A percentile compares a stretch with the other conserved stretches of the same genome.
These are phyloP conservation scores for Collybia sp. DNA, from an alignment of 768 basidiomycete species.

Conservation along the genomic window DNA sequence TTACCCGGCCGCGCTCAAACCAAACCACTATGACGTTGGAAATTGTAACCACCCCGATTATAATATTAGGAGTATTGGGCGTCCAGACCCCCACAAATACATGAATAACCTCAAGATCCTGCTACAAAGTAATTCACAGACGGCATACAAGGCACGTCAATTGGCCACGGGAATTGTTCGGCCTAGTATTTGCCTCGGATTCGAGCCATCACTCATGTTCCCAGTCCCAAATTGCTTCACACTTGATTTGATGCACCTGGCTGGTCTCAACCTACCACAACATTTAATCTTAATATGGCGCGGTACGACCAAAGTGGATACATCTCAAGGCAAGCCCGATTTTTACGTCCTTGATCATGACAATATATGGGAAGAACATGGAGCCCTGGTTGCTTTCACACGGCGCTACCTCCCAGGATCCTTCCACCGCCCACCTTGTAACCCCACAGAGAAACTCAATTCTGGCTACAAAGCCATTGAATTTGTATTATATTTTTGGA, in stretches of 20 bases:
- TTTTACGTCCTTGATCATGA: too few relatives aligned
- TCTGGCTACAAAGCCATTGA: slow-evolving; percentile 26
- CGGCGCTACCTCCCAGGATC: background rate
- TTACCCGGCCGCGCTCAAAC: slow-evolving; percentile 16
- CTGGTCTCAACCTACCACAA: slow-evolving; percentile 28
- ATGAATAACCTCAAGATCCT: slow-evolving; percentile 4
- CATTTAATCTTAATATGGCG: slow-evolving; percentile 30
- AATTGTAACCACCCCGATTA: slow-evolving; percentile 21
- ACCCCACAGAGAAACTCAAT: slow-evolving; percentile 24
- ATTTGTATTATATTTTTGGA: slow-evolving; percentile 18
- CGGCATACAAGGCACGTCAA: slow-evolving; percentile 7
- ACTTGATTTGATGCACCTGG: slow-evolving; percentile 39
- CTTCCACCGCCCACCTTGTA: slow-evolving; percentile 23
- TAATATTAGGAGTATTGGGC: too few relatives aligned
- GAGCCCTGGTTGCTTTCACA: background rate
- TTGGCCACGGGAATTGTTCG: slow-evolving; percentile 29
- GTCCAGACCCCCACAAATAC: slow-evolving; percentile 7
- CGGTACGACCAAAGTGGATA: slow-evolving; percentile 18
- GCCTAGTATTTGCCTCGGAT: slow-evolving; percentile 29
- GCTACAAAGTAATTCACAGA: background rate
- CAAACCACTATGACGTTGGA: slow-evolving; percentile 12
- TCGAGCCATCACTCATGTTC: slow-evolving; percentile 20
- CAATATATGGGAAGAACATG: slow-evolving; percentile 8
- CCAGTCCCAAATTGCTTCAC: slow-evolving; percentile 28
- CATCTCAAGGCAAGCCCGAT: too few relatives aligned